Evolutionary conservation across 106 monocot species (phyloP), one percentile per base, ranked within the genome.

Genomic region (Phalaenopsis equestris): DNA sequence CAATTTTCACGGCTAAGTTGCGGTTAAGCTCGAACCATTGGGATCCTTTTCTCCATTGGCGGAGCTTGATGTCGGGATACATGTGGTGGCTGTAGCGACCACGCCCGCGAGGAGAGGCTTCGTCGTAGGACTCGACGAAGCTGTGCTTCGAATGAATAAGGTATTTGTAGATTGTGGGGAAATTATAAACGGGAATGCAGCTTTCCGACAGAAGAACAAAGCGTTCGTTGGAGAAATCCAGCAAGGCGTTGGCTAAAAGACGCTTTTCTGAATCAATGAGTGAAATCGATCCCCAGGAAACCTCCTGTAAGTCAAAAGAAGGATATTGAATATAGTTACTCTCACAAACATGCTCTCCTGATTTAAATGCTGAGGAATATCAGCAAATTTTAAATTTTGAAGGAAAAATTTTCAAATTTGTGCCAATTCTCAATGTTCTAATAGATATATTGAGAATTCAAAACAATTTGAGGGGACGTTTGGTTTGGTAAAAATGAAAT

Each of bases 201-300:
- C 86, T 87, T 64, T 87, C 86, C 14, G 86, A 87, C 37, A 87
- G 80, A 42, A 87, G 78, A 67, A 87, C 65, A 74, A 87, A 87
- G 30, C 83, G 83, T 38, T 87, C 86, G 30, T 87, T 87, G 10
- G 83, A 83, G 83, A 87, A 87, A 78, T 87, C 86, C 52, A 87
- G 41, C 41, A 87, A 80, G 41, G 86, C 86, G 65, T 87, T 87
- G 38, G 86, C 83, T 72, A 87, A 52, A 73, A 87, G 86, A 36
- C 86, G 80, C 46, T 87, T 87, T 73, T 87, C 86, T 56, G 86
- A 83, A 64, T 87, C 86, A 18, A 87, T 15, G 12, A 87, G 73
- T 58, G 83, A 77, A 72, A 87, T 81, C 37, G 86, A 80, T 67
- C 86, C 86, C 86, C 86, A 87, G 73, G 58, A 74, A 75, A 84